Base-by-base conservation (phyloP, 176 grass and related monocot genomes). In the Oryza australiensis region DNA sequence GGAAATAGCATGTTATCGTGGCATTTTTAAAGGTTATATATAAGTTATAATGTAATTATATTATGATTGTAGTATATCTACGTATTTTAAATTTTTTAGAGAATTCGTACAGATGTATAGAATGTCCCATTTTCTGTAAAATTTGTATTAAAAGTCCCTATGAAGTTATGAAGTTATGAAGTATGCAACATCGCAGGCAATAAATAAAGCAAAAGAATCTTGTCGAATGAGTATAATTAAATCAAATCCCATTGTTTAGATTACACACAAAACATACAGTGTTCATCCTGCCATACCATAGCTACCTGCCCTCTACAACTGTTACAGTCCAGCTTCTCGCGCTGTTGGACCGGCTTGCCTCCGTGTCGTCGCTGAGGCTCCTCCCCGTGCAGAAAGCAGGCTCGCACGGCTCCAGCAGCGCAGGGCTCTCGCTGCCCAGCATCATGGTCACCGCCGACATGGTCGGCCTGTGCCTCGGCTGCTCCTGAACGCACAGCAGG, bases 401-500 rank as follows among this genome's bases (percentile, higher is more conserved):
- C 68, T 91, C 84, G 32, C 83, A 89, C 11, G 92, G 92, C 34
- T 82, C 70, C 9, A 72, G 84, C 13, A 89, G 75, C 38, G 40
- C 41, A 3, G 80, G 12, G 9, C 12, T 26, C 13, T 83, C 89
- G 85, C 84, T 89, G 34, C 67, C 51, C 73, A 94, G 45, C 89
- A 91, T 89, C 42, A 89, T 51, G 29, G 86, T 69, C 29, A 84
- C 89, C n/a, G 49, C 30, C 33, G 76, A 77, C 92, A 94, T 94
- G 33, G 45, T 43, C 28, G 92, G 92, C 60, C 92, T 69, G 35
- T 89, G 81, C 49, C 72, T 83, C 4, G 89, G 84, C 40, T 76
- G 76, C 38, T 94, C 89, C 87, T 94, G 92, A 0, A 91, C 89
- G 42, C 92, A 94, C 3, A 94, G 41, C 49, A 94, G 73, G 0